Evolutionary conservation across 495 filamentous ascomycete genomes (phyloP), one percentile per base, ranked within the genome.

Genomic region (Daldinia loculata): DNA sequence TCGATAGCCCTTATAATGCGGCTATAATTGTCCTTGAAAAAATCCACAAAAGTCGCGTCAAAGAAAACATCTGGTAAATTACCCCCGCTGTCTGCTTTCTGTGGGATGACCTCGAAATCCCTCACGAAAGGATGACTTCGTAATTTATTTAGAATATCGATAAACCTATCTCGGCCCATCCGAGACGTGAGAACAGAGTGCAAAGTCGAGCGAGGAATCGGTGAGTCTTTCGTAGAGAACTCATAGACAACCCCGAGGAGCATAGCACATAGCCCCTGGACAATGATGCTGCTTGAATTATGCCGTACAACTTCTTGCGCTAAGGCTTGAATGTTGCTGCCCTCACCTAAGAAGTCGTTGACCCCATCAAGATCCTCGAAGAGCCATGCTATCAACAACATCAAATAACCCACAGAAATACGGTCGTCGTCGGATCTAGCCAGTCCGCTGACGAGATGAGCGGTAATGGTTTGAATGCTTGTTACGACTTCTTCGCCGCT

Each of bases 171-270:
- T 68, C 95, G 87, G 27, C 93, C 93, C 74, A 98, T 87, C 55
- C 90, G 88, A 30, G 90, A 89, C 41, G 88, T 86, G 45, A 99
- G 85, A 55, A 98, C 87, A 38, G 91, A 89, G 74, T 95, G 92
- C 53, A 98, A 82, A 7, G 91, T 94, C 26, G 88, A 86, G 57
- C 95, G 89, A 9, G 95, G 88, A 61, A 98, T 89, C 5, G 96
- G 94, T 0, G 94, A 98, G 77, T 98, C 94, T 75, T 97, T 97
- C 9, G 94, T 97, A 19, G 94, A 98, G 72, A 98, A 99, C 74
- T 99, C 95, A 75, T 98, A 99, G 26, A 97, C 83, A 34, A 97
- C 91, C 36, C 94, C 96, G 4, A 97, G 82, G 3, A 98, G 81
- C 70, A 92, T 87, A 12, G 93, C 91, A 77, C 90, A 94, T 19